Evolutionary conservation across 2,329 filamentous ascomycete species (phyloP), one percentile per base, ranked within the genome.

Genomic region (Aspergillus sp.): DNA sequence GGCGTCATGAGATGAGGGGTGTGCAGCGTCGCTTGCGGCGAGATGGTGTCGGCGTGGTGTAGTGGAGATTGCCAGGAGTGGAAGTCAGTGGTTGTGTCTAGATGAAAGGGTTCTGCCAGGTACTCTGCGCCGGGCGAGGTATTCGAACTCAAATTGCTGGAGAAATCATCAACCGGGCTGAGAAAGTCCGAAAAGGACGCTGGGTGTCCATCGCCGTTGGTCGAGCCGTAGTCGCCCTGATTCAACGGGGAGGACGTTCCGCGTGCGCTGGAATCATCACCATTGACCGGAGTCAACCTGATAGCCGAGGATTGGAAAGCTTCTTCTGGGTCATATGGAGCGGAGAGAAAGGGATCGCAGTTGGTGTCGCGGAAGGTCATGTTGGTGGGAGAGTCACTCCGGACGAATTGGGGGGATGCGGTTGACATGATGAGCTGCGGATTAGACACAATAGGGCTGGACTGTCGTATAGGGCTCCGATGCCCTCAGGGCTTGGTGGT

Each of bases 311-410:
- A 64, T 40, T 63, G 61, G 44, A 74, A 69, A 25, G 63, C 59
- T 58, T 75, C 71, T 32, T 76, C 73, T 3, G 63, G 69, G 52
- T 71, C 69, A 9, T 68, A 67, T 6, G 70, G 64, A 9, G 69
- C 64, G 13, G 71, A 69, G 6, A 76, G 67, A 57, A 73, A 75
- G 19, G 71, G 68, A 47, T 75, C 72, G 46, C 64, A 64, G 42
- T 61, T 65, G 40, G 67, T 58, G 31, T 70, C 63, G 42, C 66
- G 68, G 53, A 71, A 67, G 14, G 59, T 61, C 42, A 64, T 56
- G 34, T 59, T 57, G 50, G 60, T 62, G 32, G 61, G 55, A 14
- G 63, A 67, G 40, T 64, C 57, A 36, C 57, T 53, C 14, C 52
- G 50, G 51, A 56, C 53, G 54, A 62, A 61, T 53, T 58, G 58